Evolutionary conservation across 768 basidiomycete species (phyloP).

Genomic region (Coprinopsis sp.): DNA sequence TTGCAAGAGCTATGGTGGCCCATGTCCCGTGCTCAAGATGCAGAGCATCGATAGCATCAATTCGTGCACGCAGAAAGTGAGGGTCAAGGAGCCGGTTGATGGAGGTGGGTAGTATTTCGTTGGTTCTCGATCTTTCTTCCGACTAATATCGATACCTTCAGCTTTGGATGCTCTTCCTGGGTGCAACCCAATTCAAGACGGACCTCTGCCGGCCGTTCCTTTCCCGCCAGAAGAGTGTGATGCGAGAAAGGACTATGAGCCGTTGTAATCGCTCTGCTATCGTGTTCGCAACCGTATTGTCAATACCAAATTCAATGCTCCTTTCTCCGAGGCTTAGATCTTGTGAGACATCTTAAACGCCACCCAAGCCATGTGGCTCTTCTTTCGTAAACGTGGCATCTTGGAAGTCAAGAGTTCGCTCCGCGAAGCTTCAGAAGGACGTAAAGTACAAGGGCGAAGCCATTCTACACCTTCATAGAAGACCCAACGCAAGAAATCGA

Average conservation of each 20-base stretch:
- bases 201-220: conserved; percentile 1
- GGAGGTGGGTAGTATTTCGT: neutral
- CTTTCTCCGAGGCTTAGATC: too few species aligned
- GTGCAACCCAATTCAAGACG: conserved; percentile 6
- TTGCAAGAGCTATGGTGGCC: conserved; percentile 6
- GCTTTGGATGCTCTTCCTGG: conserved; percentile 6
- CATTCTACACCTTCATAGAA: too few species aligned
- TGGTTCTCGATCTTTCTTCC: neutral
- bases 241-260: conserved; percentile 8
- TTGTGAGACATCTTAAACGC: too few species aligned
- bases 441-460: too few species aligned
- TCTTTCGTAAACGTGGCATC: too few species aligned
- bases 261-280: too few species aligned
- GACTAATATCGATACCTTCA: neutral
- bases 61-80: conserved; percentile 5
- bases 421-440: too few species aligned
- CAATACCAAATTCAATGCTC: too few species aligned
- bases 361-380: too few species aligned
- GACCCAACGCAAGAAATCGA: too few species aligned
- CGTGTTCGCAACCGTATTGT: too few species aligned
- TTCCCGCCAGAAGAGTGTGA: neutral
- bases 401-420: too few species aligned
- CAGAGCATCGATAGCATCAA: conserved; percentile 39
- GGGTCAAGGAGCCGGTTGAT: conserved; percentile 5
- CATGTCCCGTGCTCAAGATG: conserved; percentile 35